Evolutionary conservation across 108 stramenopile species (phyloP).

Genomic region (Schizochytrium sp.): DNA sequence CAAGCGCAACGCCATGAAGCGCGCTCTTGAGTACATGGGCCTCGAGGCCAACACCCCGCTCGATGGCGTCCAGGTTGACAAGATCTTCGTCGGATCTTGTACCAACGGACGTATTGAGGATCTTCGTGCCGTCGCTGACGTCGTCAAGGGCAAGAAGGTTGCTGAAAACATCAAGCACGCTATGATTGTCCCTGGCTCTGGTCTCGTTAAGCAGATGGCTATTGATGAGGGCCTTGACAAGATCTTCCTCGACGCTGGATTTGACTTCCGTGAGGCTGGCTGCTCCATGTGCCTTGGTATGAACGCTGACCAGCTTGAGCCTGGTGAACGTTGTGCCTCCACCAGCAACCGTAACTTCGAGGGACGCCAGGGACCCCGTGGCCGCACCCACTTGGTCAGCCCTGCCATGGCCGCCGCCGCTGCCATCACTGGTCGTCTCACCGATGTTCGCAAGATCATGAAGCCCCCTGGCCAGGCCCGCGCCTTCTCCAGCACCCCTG

Average conservation of each 20-base stretch:
- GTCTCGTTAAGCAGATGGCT: constrained; percentile 91
- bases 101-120: constrained; percentile 96
- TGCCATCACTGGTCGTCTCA: constrained; percentile 84
- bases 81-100: constrained; percentile 92
- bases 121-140: constrained; percentile 87
- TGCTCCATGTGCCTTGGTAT: constrained; percentile 95
- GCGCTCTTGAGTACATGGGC: constrained; percentile 90
- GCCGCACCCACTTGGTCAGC: constrained; percentile 89
- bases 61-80: constrained; percentile 85
- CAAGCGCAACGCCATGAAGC: constrained; percentile 84
- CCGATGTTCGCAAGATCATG: constrained; percentile 88
- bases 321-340: constrained; percentile 90
- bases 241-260: constrained; percentile 89
- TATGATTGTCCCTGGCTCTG: constrained; percentile 93
- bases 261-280: constrained; percentile 94
- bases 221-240: constrained; percentile 91
- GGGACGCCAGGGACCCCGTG: constrained; percentile 92
- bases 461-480: constrained; percentile 81
- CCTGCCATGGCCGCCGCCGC: constrained; percentile 93
- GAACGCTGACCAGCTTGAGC: constrained; percentile 92
- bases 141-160: constrained; percentile 89
- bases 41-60: constrained; percentile 84
- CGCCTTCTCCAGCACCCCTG: constrained; percentile 64
- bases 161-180: constrained; percentile 83
- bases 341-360: constrained; percentile 96